Evolutionary conservation across 2,329 filamentous ascomycete species (phyloP).

Genomic region (Uncinocarpus reesii): DNA sequence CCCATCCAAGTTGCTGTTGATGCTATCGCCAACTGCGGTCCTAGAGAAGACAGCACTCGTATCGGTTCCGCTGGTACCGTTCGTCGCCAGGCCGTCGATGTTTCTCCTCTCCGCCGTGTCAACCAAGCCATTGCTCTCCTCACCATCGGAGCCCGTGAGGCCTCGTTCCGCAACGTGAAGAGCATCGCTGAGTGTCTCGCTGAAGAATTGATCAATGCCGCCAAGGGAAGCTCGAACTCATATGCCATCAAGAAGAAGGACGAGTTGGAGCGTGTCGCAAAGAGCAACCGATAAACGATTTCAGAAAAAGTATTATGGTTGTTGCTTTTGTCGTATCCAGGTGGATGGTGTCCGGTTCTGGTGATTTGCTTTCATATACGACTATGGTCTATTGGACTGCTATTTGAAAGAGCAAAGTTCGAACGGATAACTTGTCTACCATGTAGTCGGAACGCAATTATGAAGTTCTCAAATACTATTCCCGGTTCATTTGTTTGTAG

Average conservation of each 20-base stretch:
- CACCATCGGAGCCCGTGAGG: conserved; percentile 97
- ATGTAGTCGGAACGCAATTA: conserved; percentile 17
- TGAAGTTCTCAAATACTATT: conserved; percentile 10
- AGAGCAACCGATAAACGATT: conserved; percentile 94
- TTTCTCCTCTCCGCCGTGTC: conserved; percentile 96
- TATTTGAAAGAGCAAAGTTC: conserved; percentile 14
- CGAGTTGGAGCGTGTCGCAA: conserved; percentile 99
- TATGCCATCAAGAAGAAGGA: conserved; percentile 99
- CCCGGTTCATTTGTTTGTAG: background rate
- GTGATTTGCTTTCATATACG: conserved; percentile 12
- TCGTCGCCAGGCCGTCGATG: conserved; percentile 99
- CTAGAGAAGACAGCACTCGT: conserved; percentile 99
- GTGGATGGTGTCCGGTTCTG: conserved; percentile 27
- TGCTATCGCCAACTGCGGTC: conserved; percentile 99
- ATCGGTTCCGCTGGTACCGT: conserved; percentile 99
- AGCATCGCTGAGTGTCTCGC: conserved; percentile 98
- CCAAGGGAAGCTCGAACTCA: conserved; percentile 99
- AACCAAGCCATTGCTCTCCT: conserved; percentile 99
- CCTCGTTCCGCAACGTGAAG: conserved; percentile 99
- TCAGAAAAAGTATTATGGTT: conserved; percentile 27
- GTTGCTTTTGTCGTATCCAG: conserved; percentile 19
- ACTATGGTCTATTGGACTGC: conserved; percentile 12
- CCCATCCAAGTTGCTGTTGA: conserved; percentile 99
- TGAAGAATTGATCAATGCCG: conserved; percentile 99
- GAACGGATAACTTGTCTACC: conserved; percentile 16